Base-by-base conservation (phyloP, 768 basidiomycete genomes). In the Thelephora ganbajun region DNA sequence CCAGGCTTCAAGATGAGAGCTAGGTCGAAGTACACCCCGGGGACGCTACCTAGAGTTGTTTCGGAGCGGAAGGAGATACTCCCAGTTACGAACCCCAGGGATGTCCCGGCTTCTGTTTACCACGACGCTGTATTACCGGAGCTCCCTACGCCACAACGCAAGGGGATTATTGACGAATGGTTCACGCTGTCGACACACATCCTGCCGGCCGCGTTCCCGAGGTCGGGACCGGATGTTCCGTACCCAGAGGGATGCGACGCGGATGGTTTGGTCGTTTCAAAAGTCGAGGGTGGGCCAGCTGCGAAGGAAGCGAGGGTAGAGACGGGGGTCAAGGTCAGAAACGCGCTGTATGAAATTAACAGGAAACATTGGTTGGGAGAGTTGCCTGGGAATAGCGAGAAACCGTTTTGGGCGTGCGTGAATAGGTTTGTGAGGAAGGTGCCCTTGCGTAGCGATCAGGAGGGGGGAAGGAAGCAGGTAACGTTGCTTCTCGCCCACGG, bases 401-500 rank as follows among this genome's bases (percentile, higher is more conserved):
- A 52, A 48, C 57, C 73, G 3, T 60, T 89, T 46, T 88, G 84
- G 83, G 79, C 74, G 45, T 79, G 74, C 45, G 58, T 80, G 33
- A 87, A 91, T 56, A 74, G 87, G 36, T 89, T 30, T 30, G 18
- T 41, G 16, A 16, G 68, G 68, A 54, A 62, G 60, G 39, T 65
- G 58, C 6, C 42, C 61, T 14, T 51, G 54, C 9, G 45, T 41
- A 41, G 39, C 7, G 39, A 41, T 16, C 16, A 35, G 13, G 46
- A 52, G 6, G 50, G 46, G 30, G 45, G 48, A 63, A 64, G 11
- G 76, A 39, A 39, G 39, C 16, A 14, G 7, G 45, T 85, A 9
- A 93, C 88, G 0, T 61, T 93, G 45, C 73, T 92, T 52, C 67
- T 86, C 43, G 75, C 77, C 3, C 91, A 93, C 59, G 88, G 87